phyloP scores from a whole-genome alignment of 1,139 yeast species.

The Saccharomyces hybrid region DNA sequence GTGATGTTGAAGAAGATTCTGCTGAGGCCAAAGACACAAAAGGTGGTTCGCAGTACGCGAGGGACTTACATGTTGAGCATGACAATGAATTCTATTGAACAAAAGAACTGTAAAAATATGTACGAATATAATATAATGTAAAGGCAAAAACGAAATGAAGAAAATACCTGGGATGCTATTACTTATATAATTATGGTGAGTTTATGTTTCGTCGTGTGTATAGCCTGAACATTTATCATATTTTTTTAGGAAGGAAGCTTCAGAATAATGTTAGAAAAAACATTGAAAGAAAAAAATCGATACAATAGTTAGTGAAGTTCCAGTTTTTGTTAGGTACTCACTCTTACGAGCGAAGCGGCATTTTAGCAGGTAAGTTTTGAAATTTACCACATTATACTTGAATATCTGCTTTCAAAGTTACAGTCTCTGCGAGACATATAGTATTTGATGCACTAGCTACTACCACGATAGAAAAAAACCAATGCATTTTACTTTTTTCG shows the following conservation, averaged over 20 bases:
- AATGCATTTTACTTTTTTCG: too few relatives aligned
- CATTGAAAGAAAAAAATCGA: not conserved
- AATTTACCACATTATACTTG: too few relatives aligned
- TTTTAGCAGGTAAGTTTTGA: too few relatives aligned
- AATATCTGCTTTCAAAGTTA: too few relatives aligned
- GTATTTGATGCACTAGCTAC: too few relatives aligned
- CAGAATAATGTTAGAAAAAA: too few relatives aligned
- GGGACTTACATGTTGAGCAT: constrained; percentile 64
- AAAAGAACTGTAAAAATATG: not conserved
- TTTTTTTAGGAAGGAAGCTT: not conserved
- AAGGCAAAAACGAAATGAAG: not conserved
- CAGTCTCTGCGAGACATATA: too few relatives aligned
- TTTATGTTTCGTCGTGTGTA: not conserved
- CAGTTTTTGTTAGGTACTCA: too few relatives aligned
- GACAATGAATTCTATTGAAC: constrained; percentile 56
- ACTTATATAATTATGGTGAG: not conserved
- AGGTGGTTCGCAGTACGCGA: constrained; percentile 82
- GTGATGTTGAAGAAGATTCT: constrained; percentile 75
- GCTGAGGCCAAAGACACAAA: constrained; percentile 71
- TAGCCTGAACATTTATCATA: too few relatives aligned
- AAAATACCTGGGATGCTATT: not conserved
- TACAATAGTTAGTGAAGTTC: too few relatives aligned
- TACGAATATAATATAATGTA: not conserved
- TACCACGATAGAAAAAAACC: too few relatives aligned
- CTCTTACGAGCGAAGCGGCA: too few relatives aligned